Base-by-base conservation (phyloP, 164 flowering plant genomes). In the Malania oleifera region DNA sequence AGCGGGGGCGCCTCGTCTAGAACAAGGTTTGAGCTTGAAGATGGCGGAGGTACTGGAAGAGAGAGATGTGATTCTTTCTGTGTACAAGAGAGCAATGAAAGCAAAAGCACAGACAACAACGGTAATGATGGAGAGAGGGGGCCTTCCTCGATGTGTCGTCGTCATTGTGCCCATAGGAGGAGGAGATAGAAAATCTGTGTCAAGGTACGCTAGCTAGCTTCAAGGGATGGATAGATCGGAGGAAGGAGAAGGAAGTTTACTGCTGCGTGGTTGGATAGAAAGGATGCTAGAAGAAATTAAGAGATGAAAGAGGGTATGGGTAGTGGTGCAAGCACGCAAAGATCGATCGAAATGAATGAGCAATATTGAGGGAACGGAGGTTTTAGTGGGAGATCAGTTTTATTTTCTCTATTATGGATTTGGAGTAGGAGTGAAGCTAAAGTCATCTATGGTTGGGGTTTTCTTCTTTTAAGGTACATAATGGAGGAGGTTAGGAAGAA, bases 361-460 rank as follows among this genome's bases (percentile, higher is more conserved):
- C 37, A 26, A 15, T 20, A 19, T 38, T 12, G 17, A 35, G 28
- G 60, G 4, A n/a, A n/a, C n/a, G n/a, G n/a, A 27, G 40, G 18
- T 7, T 60, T 26, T 57, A 19, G 26, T 12, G 51, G 23, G 20
- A 40, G 31, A n/a, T n/a, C n/a, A n/a, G n/a, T n/a, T n/a, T n/a
- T n/a, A n/a, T n/a, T n/a, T 17, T 43, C 18, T 43, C 40, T 53
- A 60, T 69, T 54, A 47, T 66, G 55, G 59, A 67, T 65, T 24
- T 79, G 67, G 93, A 86, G 95, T 89, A 80, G 68, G 74, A 80
- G 86, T 89, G 68, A 89, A 89, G 97, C 71, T 58, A 79, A 82
- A 85, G 91, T 43, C 52, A 74, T 63, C 67, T 64, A 50, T 52
- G 57, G 45, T 66, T 70, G 37, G 38, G 34, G n/a, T 56, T 7